Evolutionary conservation across 306 rosid species (phyloP).

Genomic region (Gastrolobium villosum): DNA sequence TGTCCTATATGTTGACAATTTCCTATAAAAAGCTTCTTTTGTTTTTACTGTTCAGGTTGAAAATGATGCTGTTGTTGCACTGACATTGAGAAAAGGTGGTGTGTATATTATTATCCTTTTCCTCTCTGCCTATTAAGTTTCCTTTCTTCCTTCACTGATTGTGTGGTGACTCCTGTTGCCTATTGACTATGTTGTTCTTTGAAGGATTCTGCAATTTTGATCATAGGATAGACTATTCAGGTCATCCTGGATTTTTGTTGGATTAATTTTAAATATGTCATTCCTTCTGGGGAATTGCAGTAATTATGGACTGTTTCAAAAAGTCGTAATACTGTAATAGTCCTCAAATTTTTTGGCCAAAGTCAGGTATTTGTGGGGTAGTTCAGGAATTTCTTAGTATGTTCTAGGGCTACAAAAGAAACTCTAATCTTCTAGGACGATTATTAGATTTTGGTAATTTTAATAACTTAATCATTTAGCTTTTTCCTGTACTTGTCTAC

Average conservation of each 20-base stretch:
- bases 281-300: conserved; percentile 14
- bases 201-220: conserved; percentile 18
- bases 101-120: conserved; percentile 27
- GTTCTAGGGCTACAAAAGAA: neutral
- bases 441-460: conserved; percentile 1
- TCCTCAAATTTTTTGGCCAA: conserved; percentile 4
- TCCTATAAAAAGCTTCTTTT: neutral
- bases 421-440: neutral
- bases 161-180: conserved; percentile 6
- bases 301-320: neutral
- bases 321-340: neutral
- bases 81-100: conserved; percentile 85
- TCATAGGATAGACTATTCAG: conserved; percentile 6
- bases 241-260: neutral
- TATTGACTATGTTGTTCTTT: conserved; percentile 26
- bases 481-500: neutral
- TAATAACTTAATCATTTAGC: neutral
- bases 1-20: conserved; percentile 10
- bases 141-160: conserved; percentile 10
- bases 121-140: neutral
- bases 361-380: neutral
- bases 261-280: neutral
- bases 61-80: conserved; percentile 86
- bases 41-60: conserved; percentile 71
- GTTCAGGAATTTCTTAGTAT: neutral